Conservation (phyloP, 2,329 filamentous ascomycete genomes). For the Neophaeococcomyces mojaviensis region DNA sequence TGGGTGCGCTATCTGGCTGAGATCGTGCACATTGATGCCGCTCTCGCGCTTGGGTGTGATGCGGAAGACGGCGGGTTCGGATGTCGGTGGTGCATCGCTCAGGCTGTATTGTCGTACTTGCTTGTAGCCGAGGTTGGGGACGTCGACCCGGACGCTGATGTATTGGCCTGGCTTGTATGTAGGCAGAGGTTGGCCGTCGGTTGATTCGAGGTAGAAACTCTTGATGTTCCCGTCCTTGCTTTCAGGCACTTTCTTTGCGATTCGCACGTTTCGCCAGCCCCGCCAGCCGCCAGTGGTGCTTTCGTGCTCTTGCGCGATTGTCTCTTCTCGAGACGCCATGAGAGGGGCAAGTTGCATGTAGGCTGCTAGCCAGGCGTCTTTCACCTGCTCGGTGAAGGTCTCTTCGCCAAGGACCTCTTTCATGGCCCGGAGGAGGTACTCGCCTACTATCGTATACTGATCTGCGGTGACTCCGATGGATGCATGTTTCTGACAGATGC, state of each 20-base stretch:
- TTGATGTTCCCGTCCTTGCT: conserved; percentile 61
- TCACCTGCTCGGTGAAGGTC: conserved; percentile 57
- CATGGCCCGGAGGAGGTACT: conserved; percentile 62
- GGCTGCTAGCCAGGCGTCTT: conserved; percentile 61
- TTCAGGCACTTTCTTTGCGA: conserved; percentile 58
- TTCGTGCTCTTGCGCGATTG: conserved; percentile 55
- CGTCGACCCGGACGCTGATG: conserved; percentile 54
- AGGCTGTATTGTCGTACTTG: conserved; percentile 69
- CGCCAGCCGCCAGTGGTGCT: conserved; percentile 45
- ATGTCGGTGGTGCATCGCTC: conserved; percentile 42
- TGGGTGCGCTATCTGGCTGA: conserved; percentile 44
- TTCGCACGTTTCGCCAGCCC: conserved; percentile 60
- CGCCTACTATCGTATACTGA: conserved; percentile 64
- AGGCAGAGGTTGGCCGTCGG: conserved; percentile 55
- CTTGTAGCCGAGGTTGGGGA: conserved; percentile 52
- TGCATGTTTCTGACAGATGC: conserved; percentile 70
- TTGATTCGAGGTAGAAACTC: conserved; percentile 61
- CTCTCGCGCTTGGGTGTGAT: conserved; percentile 64
- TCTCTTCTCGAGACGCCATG: conserved; percentile 59
- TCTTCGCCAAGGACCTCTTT: conserved; percentile 54
- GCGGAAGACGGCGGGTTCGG: conserved; percentile 50
- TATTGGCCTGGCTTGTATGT: conserved; percentile 65
- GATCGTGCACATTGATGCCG: conserved; percentile 43
- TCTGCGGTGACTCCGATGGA: conserved; percentile 61
- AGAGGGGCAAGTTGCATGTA: conserved; percentile 68